Percentiles rank a stretch among this genome's conserved stretches.
phyloP scores from a whole-genome alignment of 768 basidiomycete species.

The Ramaria sp. region DNA sequence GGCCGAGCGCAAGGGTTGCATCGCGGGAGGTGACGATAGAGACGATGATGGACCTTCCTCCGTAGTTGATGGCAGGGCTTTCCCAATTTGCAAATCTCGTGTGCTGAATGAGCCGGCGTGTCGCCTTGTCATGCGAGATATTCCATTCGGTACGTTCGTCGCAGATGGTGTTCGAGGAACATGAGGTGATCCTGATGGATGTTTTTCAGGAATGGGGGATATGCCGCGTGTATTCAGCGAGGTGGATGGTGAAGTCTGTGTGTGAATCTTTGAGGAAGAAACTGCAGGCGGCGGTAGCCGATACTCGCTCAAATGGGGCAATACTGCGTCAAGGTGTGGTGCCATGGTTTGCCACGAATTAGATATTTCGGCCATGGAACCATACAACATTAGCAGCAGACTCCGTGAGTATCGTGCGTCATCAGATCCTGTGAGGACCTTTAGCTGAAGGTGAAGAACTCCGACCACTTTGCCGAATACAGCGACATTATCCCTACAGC shows the following conservation, averaged over 20 bases:
- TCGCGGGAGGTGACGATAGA: constrained; percentile 34
- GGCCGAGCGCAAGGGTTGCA: constrained; percentile 9
- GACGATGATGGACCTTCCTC: constrained; percentile 17
- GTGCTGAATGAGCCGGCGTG: constrained; percentile 95
- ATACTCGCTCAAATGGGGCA: constrained; percentile 45
- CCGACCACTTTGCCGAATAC: constrained; percentile 84
- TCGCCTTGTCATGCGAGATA: constrained; percentile 52
- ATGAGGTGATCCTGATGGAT: constrained; percentile 18
- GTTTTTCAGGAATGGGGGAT: not conserved
- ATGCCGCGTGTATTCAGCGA: not conserved
- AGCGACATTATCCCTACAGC: constrained; percentile 72
- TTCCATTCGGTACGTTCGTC: constrained; percentile 20
- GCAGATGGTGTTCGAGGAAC: constrained; percentile 24
- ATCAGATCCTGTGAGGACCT: constrained; percentile 58
- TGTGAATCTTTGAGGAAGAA: constrained; percentile 12
- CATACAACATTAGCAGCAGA: constrained; percentile 79
- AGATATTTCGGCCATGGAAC: constrained; percentile 80
- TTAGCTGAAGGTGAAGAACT: constrained; percentile 72
- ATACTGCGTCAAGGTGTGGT: constrained; percentile 60
- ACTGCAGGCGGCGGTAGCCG: constrained; percentile 24
- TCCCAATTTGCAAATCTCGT: constrained; percentile 86
- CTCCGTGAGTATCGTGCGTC: constrained; percentile 85
- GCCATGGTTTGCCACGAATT: constrained; percentile 73
- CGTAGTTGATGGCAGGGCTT: constrained; percentile 60
- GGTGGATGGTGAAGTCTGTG: not conserved